Evolutionary conservation across 108 stramenopile species (phyloP).

Genomic region (Nannochloropsis gaditana): DNA sequence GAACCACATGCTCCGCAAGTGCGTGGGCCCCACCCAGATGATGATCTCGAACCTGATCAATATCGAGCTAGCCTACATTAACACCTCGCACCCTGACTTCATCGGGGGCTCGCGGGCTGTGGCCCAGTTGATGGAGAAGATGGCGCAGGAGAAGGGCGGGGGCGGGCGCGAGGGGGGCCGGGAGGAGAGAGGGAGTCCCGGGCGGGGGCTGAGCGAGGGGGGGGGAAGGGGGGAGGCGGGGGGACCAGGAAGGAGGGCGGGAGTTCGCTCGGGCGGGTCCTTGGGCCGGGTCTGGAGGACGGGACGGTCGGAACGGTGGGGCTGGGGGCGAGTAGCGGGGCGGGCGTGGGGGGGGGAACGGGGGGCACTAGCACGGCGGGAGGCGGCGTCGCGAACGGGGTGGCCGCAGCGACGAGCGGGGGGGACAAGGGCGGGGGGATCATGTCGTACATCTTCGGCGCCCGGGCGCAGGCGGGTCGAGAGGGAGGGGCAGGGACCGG

Average conservation of each 20-base stretch:
- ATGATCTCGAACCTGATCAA: slow-evolving; percentile 87
- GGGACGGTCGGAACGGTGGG: not conserved
- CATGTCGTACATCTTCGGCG: slow-evolving; percentile 85
- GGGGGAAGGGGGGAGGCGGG: slow-evolving; percentile 53
- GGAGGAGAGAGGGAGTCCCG: slow-evolving; percentile 18
- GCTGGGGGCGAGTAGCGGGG: slow-evolving; percentile 31
- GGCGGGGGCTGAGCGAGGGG: slow-evolving; percentile 26
- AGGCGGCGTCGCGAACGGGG: slow-evolving; percentile 20
- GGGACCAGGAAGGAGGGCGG: slow-evolving; percentile 22
- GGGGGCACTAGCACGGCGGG: not conserved
- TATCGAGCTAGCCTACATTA: slow-evolving; percentile 92
- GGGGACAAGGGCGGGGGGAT: slow-evolving; percentile 58
- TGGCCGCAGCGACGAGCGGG: not conserved
- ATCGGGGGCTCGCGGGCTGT: slow-evolving; percentile 87
- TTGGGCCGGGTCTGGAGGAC: slow-evolving; percentile 23
- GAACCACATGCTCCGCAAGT: slow-evolving; percentile 57
- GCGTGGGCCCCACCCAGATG: slow-evolving; percentile 39
- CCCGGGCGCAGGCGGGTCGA: slow-evolving; percentile 24
- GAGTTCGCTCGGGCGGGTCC: slow-evolving; percentile 24
- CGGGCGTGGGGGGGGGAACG: slow-evolving; percentile 18
- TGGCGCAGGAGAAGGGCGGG: slow-evolving; percentile 61
- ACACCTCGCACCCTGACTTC: slow-evolving; percentile 97
- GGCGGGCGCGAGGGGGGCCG: slow-evolving; percentile 33
- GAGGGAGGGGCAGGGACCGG: slow-evolving; percentile 35
- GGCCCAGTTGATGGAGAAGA: slow-evolving; percentile 69